Evolutionary conservation across 2,329 filamentous ascomycete genomes (phyloP).

Genomic region (Ophiocordyceps camponoti-leonardi): DNA sequence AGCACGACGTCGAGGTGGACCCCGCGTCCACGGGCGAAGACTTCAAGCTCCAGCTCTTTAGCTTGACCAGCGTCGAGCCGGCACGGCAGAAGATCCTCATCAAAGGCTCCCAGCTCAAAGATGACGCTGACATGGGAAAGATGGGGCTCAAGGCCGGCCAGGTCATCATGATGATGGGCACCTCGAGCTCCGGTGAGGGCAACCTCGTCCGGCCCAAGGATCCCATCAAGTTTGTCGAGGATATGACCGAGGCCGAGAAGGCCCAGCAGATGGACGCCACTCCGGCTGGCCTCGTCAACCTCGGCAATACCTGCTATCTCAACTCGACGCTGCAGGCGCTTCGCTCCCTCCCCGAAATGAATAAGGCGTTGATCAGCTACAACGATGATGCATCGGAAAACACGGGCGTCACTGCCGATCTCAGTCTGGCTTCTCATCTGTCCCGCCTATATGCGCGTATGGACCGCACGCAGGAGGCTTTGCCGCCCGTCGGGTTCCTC

Average conservation of each 20-base stretch:
- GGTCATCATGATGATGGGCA: constrained; percentile 92
- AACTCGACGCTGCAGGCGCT: constrained; percentile 94
- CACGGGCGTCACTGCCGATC: constrained; percentile 30
- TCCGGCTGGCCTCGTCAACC: constrained; percentile 75
- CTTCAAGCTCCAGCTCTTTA: constrained; percentile 92
- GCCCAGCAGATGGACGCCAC: constrained; percentile 70
- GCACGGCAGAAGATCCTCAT: constrained; percentile 91
- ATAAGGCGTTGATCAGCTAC: constrained; percentile 55
- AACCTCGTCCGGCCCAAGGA: constrained; percentile 59
- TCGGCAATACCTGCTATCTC: constrained; percentile 96
- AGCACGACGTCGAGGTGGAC: constrained; percentile 87
- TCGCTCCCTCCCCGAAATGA: constrained; percentile 76
- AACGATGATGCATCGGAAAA: constrained; percentile 11
- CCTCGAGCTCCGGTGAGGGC: constrained; percentile 49
- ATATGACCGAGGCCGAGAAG: constrained; percentile 90
- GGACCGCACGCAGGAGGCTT: constrained; percentile 75
- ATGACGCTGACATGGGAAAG: constrained; percentile 75
- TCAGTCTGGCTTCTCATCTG: constrained; percentile 61
- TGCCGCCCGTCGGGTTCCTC: constrained; percentile 69
- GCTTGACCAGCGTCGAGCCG: constrained; percentile 87
- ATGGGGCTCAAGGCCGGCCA: constrained; percentile 76
- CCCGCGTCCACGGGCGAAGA: constrained; percentile 69
- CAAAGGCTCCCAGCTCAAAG: constrained; percentile 87
- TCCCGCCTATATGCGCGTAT: constrained; percentile 78
- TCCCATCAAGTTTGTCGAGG: constrained; percentile 76